Evolutionary conservation across 306 rosid species (phyloP).

Genomic region (Ormosia emarginata): DNA sequence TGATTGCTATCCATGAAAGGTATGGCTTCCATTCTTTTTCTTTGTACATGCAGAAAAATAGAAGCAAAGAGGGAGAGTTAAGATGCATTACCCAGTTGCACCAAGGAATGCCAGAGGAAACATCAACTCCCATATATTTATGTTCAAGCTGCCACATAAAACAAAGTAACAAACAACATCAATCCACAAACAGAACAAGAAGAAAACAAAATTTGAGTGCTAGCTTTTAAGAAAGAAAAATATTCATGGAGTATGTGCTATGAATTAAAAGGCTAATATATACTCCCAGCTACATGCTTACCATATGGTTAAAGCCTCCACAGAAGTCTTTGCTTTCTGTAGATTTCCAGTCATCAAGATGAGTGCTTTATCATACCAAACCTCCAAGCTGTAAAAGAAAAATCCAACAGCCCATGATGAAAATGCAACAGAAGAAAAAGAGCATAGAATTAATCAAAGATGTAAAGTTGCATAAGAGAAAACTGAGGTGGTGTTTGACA

Average conservation of each 20-base stretch:
- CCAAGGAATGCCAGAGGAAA: constrained; percentile 60
- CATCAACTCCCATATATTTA: constrained; percentile 64
- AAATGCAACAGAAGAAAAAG: background rate
- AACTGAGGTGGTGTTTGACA: background rate
- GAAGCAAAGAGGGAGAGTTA: background rate
- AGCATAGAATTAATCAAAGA: background rate
- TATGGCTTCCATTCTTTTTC: background rate
- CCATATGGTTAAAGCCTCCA: constrained; percentile 71
- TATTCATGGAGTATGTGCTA: background rate
- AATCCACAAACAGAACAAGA: background rate
- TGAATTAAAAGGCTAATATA: background rate
- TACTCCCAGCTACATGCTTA: background rate
- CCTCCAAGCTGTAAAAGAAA: constrained; percentile 50
- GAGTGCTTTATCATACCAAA: constrained; percentile 63
- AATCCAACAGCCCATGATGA: background rate
- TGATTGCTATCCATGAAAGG: background rate
- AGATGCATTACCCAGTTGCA: constrained; percentile 49
- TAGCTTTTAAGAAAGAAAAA: background rate
- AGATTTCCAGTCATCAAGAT: constrained; percentile 64
- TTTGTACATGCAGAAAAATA: background rate
- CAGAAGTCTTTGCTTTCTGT: constrained; percentile 46
- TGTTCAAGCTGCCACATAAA: constrained; percentile 50
- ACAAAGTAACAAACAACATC: background rate
- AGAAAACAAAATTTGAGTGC: no score
- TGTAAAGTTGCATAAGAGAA: background rate